Evolutionary conservation across 192 early-diverging fungal genomes (phyloP).

Genomic region (Coemansia sp.): DNA sequence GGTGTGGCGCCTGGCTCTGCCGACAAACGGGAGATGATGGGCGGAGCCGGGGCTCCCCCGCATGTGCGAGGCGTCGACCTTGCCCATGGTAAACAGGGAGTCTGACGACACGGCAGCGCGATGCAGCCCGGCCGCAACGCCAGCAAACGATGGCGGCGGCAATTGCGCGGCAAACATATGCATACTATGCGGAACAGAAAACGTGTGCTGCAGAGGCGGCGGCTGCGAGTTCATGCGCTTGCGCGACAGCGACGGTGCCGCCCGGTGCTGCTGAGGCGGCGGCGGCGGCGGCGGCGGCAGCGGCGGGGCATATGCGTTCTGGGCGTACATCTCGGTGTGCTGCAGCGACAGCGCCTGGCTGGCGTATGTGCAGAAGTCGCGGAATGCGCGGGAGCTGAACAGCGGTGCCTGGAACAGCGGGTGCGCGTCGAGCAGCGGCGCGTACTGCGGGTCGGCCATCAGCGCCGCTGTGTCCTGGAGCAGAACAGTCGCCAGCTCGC

Average conservation of each 20-base stretch:
- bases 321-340: conserved; percentile 31
- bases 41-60: not conserved
- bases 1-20: conserved; percentile 32
- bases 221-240: conserved; percentile 9
- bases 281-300: conserved; percentile 16
- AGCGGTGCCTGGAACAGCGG: conserved; percentile 49
- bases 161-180: not conserved
- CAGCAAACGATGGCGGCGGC: conserved; percentile 1
- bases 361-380: conserved; percentile 52
- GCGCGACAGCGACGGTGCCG: not conserved
- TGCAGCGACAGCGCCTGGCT: conserved; percentile 52
- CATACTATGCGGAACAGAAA: conserved; percentile 11
- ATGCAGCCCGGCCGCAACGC: conserved; percentile 10
- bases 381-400: conserved; percentile 52
- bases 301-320: conserved; percentile 10
- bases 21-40: conserved; percentile 13
- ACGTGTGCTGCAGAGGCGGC: conserved; percentile 15
- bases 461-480: conserved; percentile 52
- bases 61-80: not conserved
- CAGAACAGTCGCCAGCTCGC: conserved; percentile 51
- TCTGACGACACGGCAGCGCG: conserved; percentile 27
- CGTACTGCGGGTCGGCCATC: conserved; percentile 41
- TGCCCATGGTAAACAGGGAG: conserved; percentile 26
- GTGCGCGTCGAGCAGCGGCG: conserved; percentile 32
- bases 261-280: not conserved